Conservation (phyloP, 805 yeast species). For the Candida oleophila region DNA sequence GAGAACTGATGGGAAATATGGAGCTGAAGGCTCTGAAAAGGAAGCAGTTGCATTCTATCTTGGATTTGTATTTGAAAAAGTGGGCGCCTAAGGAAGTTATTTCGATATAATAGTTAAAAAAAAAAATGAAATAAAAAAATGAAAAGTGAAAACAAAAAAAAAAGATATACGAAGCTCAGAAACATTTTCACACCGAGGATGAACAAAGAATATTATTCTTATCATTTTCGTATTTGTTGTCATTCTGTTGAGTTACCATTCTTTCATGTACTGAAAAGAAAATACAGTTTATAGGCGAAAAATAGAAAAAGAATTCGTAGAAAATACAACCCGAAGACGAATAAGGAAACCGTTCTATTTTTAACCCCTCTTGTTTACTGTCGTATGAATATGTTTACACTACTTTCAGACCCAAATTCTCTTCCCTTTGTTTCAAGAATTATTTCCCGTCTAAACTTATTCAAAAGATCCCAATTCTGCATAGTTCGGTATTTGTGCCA, state of each 20-base stretch:
- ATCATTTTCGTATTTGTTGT: too few species aligned
- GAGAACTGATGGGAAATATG: slow-evolving; percentile 76
- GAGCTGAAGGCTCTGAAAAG: slow-evolving; percentile 84
- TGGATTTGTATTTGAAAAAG: slow-evolving; percentile 78
- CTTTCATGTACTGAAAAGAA: too few species aligned
- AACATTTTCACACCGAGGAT: too few species aligned
- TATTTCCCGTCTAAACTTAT: not conserved
- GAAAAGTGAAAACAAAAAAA: not conserved
- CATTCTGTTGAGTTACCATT: too few species aligned
- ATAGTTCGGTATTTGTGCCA: not conserved
- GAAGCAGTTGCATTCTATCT: slow-evolving; percentile 88
- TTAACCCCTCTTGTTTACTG: not conserved
- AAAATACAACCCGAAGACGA: too few species aligned
- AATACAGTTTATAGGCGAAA: too few species aligned
- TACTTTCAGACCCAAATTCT: too few species aligned
- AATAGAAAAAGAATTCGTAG: too few species aligned
- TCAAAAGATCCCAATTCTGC: not conserved
- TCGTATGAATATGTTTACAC: not conserved
- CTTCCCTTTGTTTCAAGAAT: not conserved
- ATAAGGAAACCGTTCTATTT: too few species aligned
- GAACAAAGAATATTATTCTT: too few species aligned
- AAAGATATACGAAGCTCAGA: not conserved
- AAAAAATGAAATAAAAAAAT: too few species aligned
- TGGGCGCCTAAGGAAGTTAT: slow-evolving; percentile 19
- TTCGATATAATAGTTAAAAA: too few species aligned